phyloP scores from a whole-genome alignment of 257 asterid species.

The Przewalskia tangutica region DNA sequence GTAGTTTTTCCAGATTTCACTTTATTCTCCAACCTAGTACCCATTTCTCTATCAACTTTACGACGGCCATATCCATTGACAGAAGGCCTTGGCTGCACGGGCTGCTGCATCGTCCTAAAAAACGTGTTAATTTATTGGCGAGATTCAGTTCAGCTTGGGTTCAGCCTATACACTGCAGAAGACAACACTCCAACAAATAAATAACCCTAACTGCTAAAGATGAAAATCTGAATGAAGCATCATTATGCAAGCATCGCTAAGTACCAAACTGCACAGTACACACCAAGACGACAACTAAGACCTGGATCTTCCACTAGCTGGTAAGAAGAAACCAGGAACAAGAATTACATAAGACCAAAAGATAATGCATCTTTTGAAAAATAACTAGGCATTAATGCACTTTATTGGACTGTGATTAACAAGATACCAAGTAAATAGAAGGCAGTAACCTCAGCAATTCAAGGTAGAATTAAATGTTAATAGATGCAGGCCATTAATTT shows the following conservation, averaged over 20 bases:
- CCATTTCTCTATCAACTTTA: slow-evolving; percentile 12
- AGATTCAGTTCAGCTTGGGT: neutral
- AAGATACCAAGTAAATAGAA: neutral
- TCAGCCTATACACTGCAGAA: neutral
- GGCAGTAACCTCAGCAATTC: neutral
- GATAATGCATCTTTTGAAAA: neutral
- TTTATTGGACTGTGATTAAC: neutral
- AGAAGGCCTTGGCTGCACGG: slow-evolving; percentile 52
- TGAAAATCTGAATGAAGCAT: neutral
- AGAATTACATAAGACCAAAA: neutral
- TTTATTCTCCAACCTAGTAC: slow-evolving; percentile 9
- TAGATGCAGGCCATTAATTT: neutral
- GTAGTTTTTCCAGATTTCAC: slow-evolving; percentile 44
- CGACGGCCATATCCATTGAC: slow-evolving; percentile 76
- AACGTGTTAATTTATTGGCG: slow-evolving; percentile 4
- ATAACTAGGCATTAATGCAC: neutral
- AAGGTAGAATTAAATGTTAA: neutral
- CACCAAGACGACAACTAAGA: neutral
- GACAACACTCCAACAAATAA: neutral
- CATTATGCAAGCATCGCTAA: neutral
- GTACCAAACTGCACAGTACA: neutral
- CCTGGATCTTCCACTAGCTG: neutral
- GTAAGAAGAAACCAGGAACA: neutral
- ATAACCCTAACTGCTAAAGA: neutral
- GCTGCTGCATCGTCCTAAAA: slow-evolving; percentile 60